Evolutionary conservation across 2,329 filamentous ascomycete genomes (phyloP).

Genomic region (Hortaea werneckii): DNA sequence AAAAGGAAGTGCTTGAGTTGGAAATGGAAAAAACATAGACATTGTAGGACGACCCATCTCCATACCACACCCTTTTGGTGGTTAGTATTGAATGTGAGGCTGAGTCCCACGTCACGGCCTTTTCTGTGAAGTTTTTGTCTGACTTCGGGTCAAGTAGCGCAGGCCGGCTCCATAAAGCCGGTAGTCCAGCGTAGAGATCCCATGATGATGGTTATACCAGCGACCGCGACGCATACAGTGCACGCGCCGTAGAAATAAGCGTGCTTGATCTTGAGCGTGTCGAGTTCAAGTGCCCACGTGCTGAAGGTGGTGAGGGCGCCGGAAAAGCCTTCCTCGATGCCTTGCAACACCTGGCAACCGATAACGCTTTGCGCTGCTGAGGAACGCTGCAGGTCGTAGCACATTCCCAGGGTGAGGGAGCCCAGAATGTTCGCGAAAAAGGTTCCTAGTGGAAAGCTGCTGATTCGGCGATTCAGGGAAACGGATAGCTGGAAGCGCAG

Average conservation of each 20-base stretch:
- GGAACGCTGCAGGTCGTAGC: constrained; percentile 63
- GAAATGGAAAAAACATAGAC: too few relatives aligned
- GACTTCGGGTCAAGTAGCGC: neutral
- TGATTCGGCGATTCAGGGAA: constrained; percentile 52
- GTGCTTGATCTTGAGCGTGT: constrained; percentile 29
- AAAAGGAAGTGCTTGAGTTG: too few relatives aligned
- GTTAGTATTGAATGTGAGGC: too few relatives aligned
- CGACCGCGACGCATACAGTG: constrained; percentile 50
- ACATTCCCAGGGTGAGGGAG: constrained; percentile 59
- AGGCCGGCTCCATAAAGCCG: neutral
- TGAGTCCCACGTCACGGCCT: too few relatives aligned
- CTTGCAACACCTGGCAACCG: constrained; percentile 31
- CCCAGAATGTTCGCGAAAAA: constrained; percentile 69
- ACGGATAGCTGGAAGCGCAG: constrained; percentile 61
- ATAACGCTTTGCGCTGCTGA: constrained; percentile 22
- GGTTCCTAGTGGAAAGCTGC: constrained; percentile 69
- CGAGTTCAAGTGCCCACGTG: constrained; percentile 32
- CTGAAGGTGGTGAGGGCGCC: constrained; percentile 33
- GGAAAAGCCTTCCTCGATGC: constrained; percentile 33
- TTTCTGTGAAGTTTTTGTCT: neutral
- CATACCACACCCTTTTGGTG: too few relatives aligned
- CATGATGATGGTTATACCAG: constrained; percentile 55
- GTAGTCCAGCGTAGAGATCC: constrained; percentile 60
- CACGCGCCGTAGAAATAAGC: constrained; percentile 56
- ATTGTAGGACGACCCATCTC: too few relatives aligned